phyloP scores from a whole-genome alignment of 306 rosid genomes.

The Inga laurina region DNA sequence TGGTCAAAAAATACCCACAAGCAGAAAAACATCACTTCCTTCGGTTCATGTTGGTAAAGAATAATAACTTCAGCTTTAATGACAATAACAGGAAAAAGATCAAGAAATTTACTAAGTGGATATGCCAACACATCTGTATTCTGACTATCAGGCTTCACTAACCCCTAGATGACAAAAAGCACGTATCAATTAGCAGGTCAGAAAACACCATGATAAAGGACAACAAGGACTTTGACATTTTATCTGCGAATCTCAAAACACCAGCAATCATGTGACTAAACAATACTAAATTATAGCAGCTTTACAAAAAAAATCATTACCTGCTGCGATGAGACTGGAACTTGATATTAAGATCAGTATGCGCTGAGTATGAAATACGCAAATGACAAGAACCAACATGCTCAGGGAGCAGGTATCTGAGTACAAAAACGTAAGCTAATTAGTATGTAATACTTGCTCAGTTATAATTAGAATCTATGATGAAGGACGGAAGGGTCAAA shows the following conservation, averaged over 20 bases:
- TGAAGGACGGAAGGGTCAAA: conserved; percentile 4
- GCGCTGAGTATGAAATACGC: conserved; percentile 92
- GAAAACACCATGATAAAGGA: conserved; percentile 34
- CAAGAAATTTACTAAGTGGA: conserved; percentile 69
- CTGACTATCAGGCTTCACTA: conserved; percentile 78
- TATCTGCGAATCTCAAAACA: conserved; percentile 11
- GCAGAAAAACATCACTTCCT: conserved; percentile 1
- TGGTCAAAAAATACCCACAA: conserved; percentile 15
- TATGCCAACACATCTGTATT: conserved; percentile 69
- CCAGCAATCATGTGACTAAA: neutral
- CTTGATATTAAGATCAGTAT: conserved; percentile 89
- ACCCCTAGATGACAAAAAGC: conserved; percentile 62
- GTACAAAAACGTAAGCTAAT: conserved; percentile 34
- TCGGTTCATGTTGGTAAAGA: conserved; percentile 16
- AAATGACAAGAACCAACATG: conserved; percentile 80
- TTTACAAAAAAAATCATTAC: conserved; percentile 44
- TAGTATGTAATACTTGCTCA: conserved; percentile 15
- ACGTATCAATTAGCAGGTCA: conserved; percentile 53
- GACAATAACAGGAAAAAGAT: conserved; percentile 53
- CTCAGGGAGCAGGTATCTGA: conserved; percentile 86
- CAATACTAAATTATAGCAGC: conserved; percentile 19
- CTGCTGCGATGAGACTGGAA: conserved; percentile 98
- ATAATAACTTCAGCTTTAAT: conserved; percentile 26
- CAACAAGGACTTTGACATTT: conserved; percentile 33
- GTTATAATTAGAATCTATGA: conserved; percentile 16